phyloP scores from a whole-genome alignment of 331 rosid species.

The Erythrophleum ivorense region DNA sequence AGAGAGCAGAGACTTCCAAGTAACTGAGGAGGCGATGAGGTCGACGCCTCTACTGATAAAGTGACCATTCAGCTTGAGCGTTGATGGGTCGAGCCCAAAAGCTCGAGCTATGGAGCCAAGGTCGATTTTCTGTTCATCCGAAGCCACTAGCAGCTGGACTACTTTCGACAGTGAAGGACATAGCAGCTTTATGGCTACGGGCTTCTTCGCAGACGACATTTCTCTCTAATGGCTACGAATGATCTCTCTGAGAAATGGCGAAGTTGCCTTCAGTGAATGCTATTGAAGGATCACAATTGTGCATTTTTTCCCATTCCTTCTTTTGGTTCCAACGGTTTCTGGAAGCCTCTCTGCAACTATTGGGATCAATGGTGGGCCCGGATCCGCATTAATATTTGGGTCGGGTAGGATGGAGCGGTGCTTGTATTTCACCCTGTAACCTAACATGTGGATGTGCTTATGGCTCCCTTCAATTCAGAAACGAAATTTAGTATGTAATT shows the following conservation, averaged over 20 bases:
- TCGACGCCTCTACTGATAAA: constrained; percentile 75
- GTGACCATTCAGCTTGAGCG: constrained; percentile 76
- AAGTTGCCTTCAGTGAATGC: not conserved
- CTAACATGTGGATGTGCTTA: too few relatives aligned
- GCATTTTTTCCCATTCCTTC: not conserved
- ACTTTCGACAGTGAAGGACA: constrained; percentile 63
- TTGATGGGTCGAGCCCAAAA: constrained; percentile 70
- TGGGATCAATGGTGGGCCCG: not conserved
- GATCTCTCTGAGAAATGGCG: not conserved
- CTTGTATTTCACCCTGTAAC: too few relatives aligned
- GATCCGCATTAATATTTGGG: not conserved
- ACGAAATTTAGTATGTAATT: too few relatives aligned
- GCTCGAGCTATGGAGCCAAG: constrained; percentile 66
- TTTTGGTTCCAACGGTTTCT: constrained; percentile 48
- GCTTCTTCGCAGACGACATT: constrained; percentile 41
- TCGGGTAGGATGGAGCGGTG: not conserved
- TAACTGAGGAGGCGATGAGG: constrained; percentile 67
- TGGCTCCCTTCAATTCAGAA: too few relatives aligned
- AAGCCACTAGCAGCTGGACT: constrained; percentile 33
- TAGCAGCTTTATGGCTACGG: constrained; percentile 52
- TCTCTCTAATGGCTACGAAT: not conserved
- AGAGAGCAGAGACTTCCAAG: constrained; percentile 80
- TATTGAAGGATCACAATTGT: not conserved
- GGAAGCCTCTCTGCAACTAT: constrained; percentile 43
- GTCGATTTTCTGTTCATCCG: constrained; percentile 63